These are phyloP conservation scores for Leishmania aethiopica DNA, from an alignment of 208 protist species.

Conservation along the genomic window DNA sequence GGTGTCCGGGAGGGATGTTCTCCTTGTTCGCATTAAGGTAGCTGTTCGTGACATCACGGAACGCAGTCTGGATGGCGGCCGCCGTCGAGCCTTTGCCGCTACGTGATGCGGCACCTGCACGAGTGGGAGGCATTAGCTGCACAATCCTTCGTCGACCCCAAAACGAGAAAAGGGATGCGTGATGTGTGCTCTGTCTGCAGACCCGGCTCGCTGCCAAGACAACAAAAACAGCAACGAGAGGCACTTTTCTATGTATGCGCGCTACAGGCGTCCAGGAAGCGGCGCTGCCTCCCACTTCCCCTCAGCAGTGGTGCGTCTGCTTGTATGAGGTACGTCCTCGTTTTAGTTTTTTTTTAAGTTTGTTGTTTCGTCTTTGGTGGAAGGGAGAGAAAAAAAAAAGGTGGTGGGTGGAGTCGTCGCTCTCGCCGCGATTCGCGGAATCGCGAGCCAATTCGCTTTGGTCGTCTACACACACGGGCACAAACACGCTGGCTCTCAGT, in stretches of 20 bases:
- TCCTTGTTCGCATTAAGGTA: constrained; percentile 41
- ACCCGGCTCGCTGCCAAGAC: background rate
- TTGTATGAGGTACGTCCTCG: background rate
- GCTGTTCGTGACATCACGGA: constrained; percentile 42
- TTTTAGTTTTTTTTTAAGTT: background rate
- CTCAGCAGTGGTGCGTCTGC: background rate
- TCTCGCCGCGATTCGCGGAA: background rate
- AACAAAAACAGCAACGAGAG: background rate
- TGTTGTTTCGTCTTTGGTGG: background rate
- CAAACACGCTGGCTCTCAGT: background rate
- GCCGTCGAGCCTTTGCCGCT: background rate
- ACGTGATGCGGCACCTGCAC: background rate
- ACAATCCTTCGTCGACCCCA: background rate
- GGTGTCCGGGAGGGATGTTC: constrained; percentile 30
- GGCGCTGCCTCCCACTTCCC: background rate
- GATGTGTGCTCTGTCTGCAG: background rate
- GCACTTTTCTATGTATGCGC: background rate
- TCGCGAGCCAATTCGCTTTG: background rate
- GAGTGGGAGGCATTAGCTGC: background rate
- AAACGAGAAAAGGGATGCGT: background rate
- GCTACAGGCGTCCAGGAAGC: background rate
- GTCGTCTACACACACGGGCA: background rate
- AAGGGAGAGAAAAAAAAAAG: background rate
- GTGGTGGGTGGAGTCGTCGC: background rate
- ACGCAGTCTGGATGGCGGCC: constrained; percentile 17